Conservation (phyloP, 1,284 basidiomycete species). For the Sporisorium exsertum region DNA sequence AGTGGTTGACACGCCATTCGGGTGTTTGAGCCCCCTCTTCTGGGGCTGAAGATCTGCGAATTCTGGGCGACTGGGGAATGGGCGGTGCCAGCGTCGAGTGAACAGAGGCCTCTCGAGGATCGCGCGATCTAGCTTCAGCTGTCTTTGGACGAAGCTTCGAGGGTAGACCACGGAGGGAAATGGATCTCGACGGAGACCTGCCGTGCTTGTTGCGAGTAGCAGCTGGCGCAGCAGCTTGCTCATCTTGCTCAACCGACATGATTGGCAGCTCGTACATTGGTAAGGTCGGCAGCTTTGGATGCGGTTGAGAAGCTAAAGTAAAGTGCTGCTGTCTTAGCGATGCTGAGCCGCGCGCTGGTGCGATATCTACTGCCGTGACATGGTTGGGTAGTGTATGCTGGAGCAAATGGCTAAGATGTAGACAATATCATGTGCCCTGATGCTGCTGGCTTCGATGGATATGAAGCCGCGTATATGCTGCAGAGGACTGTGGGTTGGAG, state of each 20-base stretch:
- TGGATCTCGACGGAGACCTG: constrained; percentile 20
- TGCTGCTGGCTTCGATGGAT: not conserved
- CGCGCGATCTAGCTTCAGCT: constrained; percentile 7
- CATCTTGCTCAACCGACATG: not conserved
- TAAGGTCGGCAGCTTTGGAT: not conserved
- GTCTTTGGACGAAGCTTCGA: constrained; percentile 26
- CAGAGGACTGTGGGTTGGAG: too few species aligned
- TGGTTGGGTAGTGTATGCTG: not conserved
- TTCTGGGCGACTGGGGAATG: constrained; percentile 12
- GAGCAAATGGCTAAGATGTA: not conserved
- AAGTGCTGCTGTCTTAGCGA: not conserved
- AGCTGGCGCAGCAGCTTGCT: not conserved
- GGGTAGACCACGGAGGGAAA: constrained; percentile 26
- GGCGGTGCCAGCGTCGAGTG: constrained; percentile 26
- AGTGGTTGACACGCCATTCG: constrained; percentile 27
- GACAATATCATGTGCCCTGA: not conserved
- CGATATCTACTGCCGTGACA: constrained; percentile 6
- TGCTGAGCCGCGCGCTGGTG: constrained; percentile 8
- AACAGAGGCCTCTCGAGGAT: not conserved
- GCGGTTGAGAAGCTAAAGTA: too few species aligned
- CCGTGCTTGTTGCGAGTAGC: constrained; percentile 10
- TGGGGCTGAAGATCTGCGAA: constrained; percentile 41
- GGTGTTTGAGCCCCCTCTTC: constrained; percentile 25
- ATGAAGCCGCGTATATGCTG: not conserved
- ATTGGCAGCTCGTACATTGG: not conserved